Evolutionary conservation across 139 green algal species (phyloP), one percentile per base, ranked within the genome.

Genomic region (Micractinium sp.): DNA sequence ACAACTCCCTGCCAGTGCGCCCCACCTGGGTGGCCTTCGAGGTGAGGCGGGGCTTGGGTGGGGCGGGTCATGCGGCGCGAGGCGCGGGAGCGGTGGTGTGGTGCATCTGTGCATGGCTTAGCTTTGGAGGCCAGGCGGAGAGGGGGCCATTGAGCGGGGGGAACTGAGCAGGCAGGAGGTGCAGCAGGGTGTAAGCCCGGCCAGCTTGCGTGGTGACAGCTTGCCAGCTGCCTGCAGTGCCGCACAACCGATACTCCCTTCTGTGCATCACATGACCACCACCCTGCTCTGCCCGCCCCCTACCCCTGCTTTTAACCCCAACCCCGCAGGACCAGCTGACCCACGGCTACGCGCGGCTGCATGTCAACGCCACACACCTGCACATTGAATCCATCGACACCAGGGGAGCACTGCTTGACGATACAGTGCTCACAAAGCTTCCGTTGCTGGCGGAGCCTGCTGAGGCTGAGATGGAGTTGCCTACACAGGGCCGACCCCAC

Each of bases 351-450:
- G 47, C 47, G 0, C 47, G 79, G 36, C 79, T 85, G 79, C 47
- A 85, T 29, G 31, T 85, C 79, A 85, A 85, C 29, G 79, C 77
- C 47, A 85, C 79, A 4, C 27, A 66, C 31, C 67, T 85, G 41
- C 79, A 85, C 47, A 85, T 85, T 1, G 36, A 85, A 31, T 31
- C 79, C 1, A 20, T 85, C 27, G 77, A 61, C 25, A 61, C 77
- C 19, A 31, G 22, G 18, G 77, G 77, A 27, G 22, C 33, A 22
- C 38, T 82, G 22, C 56, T 82, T 82, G 77, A 82, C 41, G 77
- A 82, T 14, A 39, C 38, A 16, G 77, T 82, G 38, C 77, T 82
- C 20, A 77, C 71, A 38, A 77, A 77, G 71, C 47, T 56, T 56
- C 47, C 47, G 9, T 56, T 9, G 9, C 9, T 56, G 47, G 47